Percentiles rank a stretch among this genome's conserved stretches.
phyloP scores from a whole-genome alignment of 2,329 filamentous ascomycete species.

The Sarocladiaceae sp. region DNA sequence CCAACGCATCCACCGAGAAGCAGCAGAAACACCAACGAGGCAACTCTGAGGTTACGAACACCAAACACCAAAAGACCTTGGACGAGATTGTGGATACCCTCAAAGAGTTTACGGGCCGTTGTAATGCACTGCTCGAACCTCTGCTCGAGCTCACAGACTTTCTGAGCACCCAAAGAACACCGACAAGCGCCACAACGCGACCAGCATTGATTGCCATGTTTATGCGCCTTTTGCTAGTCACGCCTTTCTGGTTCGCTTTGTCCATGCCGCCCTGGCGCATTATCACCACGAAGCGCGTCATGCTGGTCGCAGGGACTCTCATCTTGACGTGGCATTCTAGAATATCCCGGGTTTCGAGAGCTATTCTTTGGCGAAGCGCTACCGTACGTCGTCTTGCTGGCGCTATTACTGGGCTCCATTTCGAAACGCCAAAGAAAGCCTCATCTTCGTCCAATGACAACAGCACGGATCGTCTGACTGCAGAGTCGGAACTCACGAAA shows the following conservation, averaged over 20 bases:
- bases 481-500: conserved; percentile 41
- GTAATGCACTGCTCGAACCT: conserved; percentile 87
- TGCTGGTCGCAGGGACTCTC: conserved; percentile 81
- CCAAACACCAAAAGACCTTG: conserved; percentile 83
- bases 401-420: conserved; percentile 73
- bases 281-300: conserved; percentile 77
- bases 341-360: conserved; percentile 75
- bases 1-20: conserved; percentile 19
- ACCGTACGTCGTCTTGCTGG: conserved; percentile 63
- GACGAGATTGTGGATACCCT: conserved; percentile 96
- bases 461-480: not conserved
- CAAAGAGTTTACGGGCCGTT: conserved; percentile 82
- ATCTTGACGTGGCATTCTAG: conserved; percentile 88
- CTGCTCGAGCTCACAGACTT: conserved; percentile 87
- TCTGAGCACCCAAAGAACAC: conserved; percentile 80
- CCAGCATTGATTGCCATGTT: conserved; percentile 87
- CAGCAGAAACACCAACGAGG: conserved; percentile 35
- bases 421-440: conserved; percentile 45
- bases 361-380: conserved; percentile 84
- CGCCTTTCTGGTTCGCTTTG: conserved; percentile 79
- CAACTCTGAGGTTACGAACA: conserved; percentile 53
- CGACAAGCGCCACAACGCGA: conserved; percentile 83
- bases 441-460: conserved; percentile 27
- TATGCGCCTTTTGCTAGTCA: conserved; percentile 79
- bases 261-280: conserved; percentile 78